phyloP scores from a whole-genome alignment of 2,329 filamentous ascomycete species.

The Scytalidium lignicola region DNA sequence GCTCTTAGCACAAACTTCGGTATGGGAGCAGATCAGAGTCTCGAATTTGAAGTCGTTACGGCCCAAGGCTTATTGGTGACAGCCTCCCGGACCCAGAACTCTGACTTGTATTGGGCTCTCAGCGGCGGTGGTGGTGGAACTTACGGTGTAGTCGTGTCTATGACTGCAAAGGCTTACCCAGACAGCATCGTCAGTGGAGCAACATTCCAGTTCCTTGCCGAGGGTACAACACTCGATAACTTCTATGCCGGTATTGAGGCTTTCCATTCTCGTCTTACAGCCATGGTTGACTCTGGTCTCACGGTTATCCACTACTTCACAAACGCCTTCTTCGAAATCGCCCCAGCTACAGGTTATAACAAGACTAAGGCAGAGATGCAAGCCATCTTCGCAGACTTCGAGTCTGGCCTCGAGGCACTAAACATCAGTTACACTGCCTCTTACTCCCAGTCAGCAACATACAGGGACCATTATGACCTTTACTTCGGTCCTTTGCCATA shows the following conservation, averaged over 20 bases:
- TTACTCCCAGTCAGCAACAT: conserved; percentile 17
- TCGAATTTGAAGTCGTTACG: conserved; percentile 53
- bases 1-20: conserved; percentile 49
- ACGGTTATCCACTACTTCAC: conserved; percentile 45
- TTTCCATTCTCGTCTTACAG: conserved; percentile 40
- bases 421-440: conserved; percentile 27
- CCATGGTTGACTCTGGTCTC: conserved; percentile 43
- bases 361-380: conserved; percentile 38
- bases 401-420: conserved; percentile 32
- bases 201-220: conserved; percentile 36
- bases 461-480: conserved; percentile 25
- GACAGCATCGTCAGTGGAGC: conserved; percentile 38
- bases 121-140: conserved; percentile 55
- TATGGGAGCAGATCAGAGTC: conserved; percentile 53
- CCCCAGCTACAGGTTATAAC: conserved; percentile 42
- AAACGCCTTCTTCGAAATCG: conserved; percentile 40
- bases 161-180: conserved; percentile 47
- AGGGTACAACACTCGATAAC: conserved; percentile 29
- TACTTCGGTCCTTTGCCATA: conserved; percentile 25
- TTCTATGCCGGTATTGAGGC: conserved; percentile 45
- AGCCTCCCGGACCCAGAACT: conserved; percentile 41
- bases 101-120: conserved; percentile 60
- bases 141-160: conserved; percentile 50
- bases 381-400: conserved; percentile 41
- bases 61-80: conserved; percentile 42